Evolutionary conservation across 1,139 yeast species (phyloP), one percentile per base, ranked within the genome.

Genomic region (Scheffersomyces quercinus): DNA sequence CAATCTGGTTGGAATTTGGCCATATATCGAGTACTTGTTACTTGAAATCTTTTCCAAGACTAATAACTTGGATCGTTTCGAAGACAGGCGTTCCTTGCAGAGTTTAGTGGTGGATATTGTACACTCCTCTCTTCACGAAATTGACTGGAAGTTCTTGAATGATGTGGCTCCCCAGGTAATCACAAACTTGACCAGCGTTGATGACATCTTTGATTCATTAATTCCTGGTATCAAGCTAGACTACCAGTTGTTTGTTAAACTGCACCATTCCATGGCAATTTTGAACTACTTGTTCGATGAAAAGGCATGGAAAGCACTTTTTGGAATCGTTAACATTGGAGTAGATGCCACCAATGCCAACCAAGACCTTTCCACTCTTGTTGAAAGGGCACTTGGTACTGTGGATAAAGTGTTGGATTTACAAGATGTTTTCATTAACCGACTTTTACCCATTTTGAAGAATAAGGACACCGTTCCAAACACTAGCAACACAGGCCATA

Each of bases 1-100:
- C 40, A 79, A 64, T 44, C 62, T 75, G 39, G 65, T 73, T 12
- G 96, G 97, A 3, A 65, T 89, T 9, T 82, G 91, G 82, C 91
- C 95, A 3, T 91, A 90, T 54, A 66, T 88, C 42, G 95, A 88
- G 46, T 89, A 80, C 54, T 60, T 89, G 24, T 61, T 87, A 34
- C 65, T 75, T n/a, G 87, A 85, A 36, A 80, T 89, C 0, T 80
- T 91, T 52, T 78, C 75, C 13, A 75, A 75, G 30, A 55, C 79
- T 2, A 50, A 49, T 9, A 54, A 54, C 15, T 55, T 73, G 38
- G 37, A 51, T 9, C 55, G 58, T 24, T 64, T 79, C 0, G 63
- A 63, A 0, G 81, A 79, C 29, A 73, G 68, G 44, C 55, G 67
- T 5, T 63, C 70, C 1, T 59, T 90, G 14, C 91, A 86, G 54